Percentiles rank a stretch among this genome's conserved stretches.
Conservation (phyloP, 331 rosid genomes). For the Arachis monticola region DNA sequence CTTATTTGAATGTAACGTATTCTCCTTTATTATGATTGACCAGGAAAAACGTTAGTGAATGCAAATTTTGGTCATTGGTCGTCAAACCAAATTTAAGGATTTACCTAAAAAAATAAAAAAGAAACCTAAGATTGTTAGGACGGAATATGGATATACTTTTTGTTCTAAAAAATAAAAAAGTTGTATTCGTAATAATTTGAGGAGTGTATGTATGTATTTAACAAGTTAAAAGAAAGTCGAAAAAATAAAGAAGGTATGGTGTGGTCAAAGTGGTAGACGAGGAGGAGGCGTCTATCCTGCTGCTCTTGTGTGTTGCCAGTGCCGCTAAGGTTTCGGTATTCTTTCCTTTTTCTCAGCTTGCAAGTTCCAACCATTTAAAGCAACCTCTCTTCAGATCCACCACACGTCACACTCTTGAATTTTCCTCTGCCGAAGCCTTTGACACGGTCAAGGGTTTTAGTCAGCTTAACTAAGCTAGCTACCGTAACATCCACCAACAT, state of each 20-base stretch:
- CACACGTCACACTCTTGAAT: constrained; percentile 31
- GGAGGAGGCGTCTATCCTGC: neutral
- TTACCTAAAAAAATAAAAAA: neutral
- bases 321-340: too few relatives aligned
- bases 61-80: neutral
- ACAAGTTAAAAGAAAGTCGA: too few relatives aligned
- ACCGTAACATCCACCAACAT: constrained; percentile 36
- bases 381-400: neutral
- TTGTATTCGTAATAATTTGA: too few relatives aligned
- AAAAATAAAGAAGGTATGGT: neutral
- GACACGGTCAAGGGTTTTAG: constrained; percentile 78
- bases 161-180: too few relatives aligned
- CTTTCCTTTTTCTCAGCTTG: neutral
- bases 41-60: neutral
- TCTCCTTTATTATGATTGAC: neutral
- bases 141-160: too few relatives aligned
- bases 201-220: too few relatives aligned
- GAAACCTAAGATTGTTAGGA: neutral
- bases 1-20: too few relatives aligned
- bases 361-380: too few relatives aligned
- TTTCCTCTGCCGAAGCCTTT: constrained; percentile 24
- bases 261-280: constrained; percentile 47
- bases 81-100: neutral
- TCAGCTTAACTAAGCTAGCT: constrained; percentile 45
- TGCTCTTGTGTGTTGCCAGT: too few relatives aligned